Base-by-base conservation (phyloP, 768 basidiomycete species). In the Guyanaporus albipodus region DNA sequence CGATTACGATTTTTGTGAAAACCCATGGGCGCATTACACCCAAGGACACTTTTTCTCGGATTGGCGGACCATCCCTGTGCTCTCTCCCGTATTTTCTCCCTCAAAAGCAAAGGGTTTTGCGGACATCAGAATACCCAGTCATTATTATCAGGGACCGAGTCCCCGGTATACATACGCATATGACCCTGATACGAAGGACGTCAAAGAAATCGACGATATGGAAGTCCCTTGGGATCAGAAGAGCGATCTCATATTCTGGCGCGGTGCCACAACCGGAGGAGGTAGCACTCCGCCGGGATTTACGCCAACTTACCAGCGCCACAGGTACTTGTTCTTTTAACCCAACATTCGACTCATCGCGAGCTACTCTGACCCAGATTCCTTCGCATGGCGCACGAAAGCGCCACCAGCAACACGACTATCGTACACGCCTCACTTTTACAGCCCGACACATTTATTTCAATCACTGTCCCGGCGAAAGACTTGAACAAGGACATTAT, bases 41-140 rank as follows among this genome's bases (percentile, higher is more conserved):
- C 96, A 98, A 62, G 93, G 93, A 9, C 92, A 92, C 67, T 97
- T 96, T 68, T 98, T 95, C 77, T 91, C 90, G 15, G 95, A 99
- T 67, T 96, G 91, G 89, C 74, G 95, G 15, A 87, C 86, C 0
- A 83, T 96, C 45, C 79, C 87, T 9, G 80, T 80, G 1, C 74
- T 95, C n/a, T 94, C 90, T 67, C 96, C 96, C 8, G 80, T 99
- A 24, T 89, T 99, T 67, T 94, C 91, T 2, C 93, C 95, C 2
- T 89, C 91, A 0, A 91, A 87, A 59, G 82, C 85, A 0, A 72
- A 73, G 34, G 92, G 95, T 0, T 97, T 86, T 63, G 70, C 81
- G 51, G 96, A 98, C 61, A 89, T 99, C 56, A 75, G 88, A 47
- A 92, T 97, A 51, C 95, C 96, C 0, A 93, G 90, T 49, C 93